Conservation (phyloP, 2,329 filamentous ascomycete species). For the Cercospora sp. region DNA sequence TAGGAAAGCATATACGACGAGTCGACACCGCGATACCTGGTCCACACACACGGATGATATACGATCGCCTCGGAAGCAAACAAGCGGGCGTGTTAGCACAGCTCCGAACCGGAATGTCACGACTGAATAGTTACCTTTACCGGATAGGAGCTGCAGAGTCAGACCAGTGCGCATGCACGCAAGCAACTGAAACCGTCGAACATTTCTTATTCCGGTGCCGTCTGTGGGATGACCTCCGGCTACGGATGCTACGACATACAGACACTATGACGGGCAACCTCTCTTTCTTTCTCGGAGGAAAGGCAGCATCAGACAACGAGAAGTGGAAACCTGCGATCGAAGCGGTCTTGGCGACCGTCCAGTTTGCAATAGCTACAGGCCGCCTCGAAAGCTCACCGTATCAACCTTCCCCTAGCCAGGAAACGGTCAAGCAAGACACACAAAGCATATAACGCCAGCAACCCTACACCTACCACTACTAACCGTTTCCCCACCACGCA, state of each 20-base stretch:
- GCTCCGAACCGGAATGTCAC: no score
- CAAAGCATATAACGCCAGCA: not conserved
- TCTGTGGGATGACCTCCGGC: no score
- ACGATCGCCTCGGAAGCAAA: not conserved
- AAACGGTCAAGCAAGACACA: not conserved
- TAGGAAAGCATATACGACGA: not conserved
- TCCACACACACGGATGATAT: not conserved
- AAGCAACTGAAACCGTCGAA: no score
- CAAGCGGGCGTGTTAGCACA: no score
- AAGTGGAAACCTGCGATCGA: not conserved
- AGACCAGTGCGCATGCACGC: no score
- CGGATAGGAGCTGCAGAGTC: no score
- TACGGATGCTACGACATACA: not conserved
- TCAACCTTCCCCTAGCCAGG: not conserved
- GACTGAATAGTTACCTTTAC: no score
- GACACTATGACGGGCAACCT: not conserved
- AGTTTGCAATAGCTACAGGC: slow-evolving; percentile 1
- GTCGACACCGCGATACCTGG: not conserved
- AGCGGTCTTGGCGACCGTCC: not conserved
- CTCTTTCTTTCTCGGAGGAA: not conserved
- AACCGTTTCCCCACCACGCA: no score
- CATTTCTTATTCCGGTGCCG: no score
- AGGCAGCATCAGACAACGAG: not conserved
- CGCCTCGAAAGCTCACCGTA: not conserved
- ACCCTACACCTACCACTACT: not conserved